phyloP scores from a whole-genome alignment of 768 basidiomycete species.

The Mycena maculata region DNA sequence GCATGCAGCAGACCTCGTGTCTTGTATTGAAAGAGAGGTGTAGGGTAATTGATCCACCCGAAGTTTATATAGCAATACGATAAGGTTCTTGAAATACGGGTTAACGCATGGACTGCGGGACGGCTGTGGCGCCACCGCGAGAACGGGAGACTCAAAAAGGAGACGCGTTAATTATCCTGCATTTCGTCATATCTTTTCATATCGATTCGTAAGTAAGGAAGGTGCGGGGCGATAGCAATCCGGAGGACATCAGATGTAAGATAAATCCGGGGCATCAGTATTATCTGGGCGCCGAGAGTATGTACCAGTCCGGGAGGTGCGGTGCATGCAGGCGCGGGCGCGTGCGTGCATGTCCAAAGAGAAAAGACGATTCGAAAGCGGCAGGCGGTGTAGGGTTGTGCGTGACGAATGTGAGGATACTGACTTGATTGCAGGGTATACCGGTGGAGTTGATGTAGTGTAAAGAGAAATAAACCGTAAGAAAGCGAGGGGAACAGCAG shows the following conservation, averaged over 20 bases:
- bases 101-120: slow-evolving; percentile 4
- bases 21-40: slow-evolving; percentile 32
- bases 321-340: background rate
- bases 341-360: background rate
- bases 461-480: slow-evolving; percentile 30
- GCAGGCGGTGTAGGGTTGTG: slow-evolving; percentile 31
- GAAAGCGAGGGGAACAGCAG: slow-evolving; percentile 25
- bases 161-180: slow-evolving; percentile 23
- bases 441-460: slow-evolving; percentile 34
- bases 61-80: slow-evolving; percentile 34
- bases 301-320: background rate
- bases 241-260: slow-evolving; percentile 24
- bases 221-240: slow-evolving; percentile 27
- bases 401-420: slow-evolving; percentile 10
- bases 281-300: slow-evolving; percentile 22
- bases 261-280: slow-evolving; percentile 31
- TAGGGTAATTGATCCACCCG: slow-evolving; percentile 36
- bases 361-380: slow-evolving; percentile 28
- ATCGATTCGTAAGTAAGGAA: slow-evolving; percentile 34
- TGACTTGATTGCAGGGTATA: slow-evolving; percentile 37
- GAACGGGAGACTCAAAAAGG: background rate
- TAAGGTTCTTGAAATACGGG: slow-evolving; percentile 30
- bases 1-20: slow-evolving; percentile 31
- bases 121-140: background rate
- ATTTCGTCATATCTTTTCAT: slow-evolving; percentile 36